These are phyloP conservation scores for Immersiporthe knoxdaviesiana DNA, from an alignment of 2,329 filamentous ascomycete species.

Conservation along the genomic window DNA sequence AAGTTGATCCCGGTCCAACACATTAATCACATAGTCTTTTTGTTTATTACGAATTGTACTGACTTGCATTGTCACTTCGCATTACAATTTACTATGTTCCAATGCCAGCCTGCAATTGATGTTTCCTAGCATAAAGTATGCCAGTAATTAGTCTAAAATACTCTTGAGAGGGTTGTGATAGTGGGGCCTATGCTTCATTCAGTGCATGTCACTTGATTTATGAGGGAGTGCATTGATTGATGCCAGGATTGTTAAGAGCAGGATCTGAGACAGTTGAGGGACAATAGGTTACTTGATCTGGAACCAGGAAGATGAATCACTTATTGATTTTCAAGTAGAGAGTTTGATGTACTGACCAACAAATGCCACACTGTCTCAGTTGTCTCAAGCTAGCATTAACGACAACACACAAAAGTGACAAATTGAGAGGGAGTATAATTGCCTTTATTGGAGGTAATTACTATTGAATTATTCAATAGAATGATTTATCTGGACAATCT, in stretches of 20 bases:
- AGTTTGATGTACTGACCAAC: too few relatives aligned
- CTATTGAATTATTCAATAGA: too few relatives aligned
- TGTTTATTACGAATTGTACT: slow-evolving; percentile 2
- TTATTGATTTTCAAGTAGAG: not conserved
- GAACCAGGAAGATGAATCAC: not conserved
- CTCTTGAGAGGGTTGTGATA: too few relatives aligned
- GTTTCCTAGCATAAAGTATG: not conserved
- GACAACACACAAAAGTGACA: too few relatives aligned
- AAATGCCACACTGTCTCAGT: too few relatives aligned
- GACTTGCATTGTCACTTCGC: not conserved
- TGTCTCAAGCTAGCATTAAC: too few relatives aligned
- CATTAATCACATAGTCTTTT: slow-evolving; percentile 1
- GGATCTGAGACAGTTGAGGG: not conserved
- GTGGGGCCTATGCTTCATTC: not conserved
- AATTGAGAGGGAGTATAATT: too few relatives aligned
- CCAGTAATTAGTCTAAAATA: not conserved
- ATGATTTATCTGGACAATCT: too few relatives aligned
- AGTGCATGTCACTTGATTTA: not conserved
- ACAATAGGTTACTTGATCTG: not conserved
- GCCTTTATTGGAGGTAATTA: too few relatives aligned
- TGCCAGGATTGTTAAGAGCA: not conserved
- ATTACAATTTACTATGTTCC: not conserved
- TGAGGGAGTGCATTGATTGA: too few relatives aligned
- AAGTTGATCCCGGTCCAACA: not conserved
- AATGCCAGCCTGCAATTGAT: not conserved